phyloP scores from a whole-genome alignment of 139 green algal species.

The Coelastrella sp. region DNA sequence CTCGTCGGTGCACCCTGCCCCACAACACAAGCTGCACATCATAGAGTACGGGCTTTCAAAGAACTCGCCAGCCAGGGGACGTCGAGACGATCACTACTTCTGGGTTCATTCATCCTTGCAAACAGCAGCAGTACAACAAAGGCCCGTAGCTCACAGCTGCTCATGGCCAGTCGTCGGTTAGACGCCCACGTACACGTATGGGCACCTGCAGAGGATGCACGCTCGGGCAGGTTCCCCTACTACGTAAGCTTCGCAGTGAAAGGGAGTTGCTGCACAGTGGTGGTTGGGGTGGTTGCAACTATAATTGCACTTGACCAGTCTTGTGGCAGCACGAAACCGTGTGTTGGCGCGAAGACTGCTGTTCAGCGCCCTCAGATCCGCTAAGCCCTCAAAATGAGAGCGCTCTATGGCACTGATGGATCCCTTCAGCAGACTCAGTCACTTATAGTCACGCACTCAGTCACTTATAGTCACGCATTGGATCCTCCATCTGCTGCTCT shows the following conservation, averaged over 20 bases:
- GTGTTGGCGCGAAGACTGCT: too few relatives aligned
- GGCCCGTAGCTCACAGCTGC: neutral
- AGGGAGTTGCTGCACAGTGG: neutral
- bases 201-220: constrained; percentile 43
- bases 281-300: neutral
- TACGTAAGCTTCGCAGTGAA: constrained; percentile 17
- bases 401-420: too few relatives aligned
- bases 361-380: too few relatives aligned
- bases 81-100: neutral
- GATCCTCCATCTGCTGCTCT: too few relatives aligned
- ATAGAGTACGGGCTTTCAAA: too few relatives aligned
- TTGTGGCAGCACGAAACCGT: too few relatives aligned
- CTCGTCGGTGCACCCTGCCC: neutral
- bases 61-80: neutral
- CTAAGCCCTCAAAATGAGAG: too few relatives aligned
- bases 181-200: constrained; percentile 65
- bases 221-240: constrained; percentile 53
- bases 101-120: neutral
- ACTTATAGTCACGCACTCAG: too few relatives aligned
- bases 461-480: too few relatives aligned
- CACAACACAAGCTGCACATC: too few relatives aligned
- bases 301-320: too few relatives aligned
- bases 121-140: neutral
- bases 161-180: neutral
- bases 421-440: too few relatives aligned